These are phyloP conservation scores for Ustilago sp. DNA, from an alignment of 1,284 basidiomycete species.

Conservation along the genomic window DNA sequence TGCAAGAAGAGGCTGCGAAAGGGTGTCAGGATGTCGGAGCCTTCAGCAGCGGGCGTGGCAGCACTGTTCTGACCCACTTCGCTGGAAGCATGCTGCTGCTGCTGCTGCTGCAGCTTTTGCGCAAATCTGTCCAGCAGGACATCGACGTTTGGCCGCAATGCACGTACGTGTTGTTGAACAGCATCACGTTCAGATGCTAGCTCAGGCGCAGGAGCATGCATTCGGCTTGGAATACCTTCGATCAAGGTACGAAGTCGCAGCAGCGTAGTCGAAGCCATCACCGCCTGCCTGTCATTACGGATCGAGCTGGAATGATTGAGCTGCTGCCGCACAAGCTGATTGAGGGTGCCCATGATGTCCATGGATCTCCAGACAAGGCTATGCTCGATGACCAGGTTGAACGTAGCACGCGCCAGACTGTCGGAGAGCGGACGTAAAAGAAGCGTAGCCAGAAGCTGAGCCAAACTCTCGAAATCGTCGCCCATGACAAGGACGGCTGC, in stretches of 20 bases:
- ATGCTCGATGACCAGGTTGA: constrained; percentile 47
- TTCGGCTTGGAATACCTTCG: constrained; percentile 30
- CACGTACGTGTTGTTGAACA: constrained; percentile 31
- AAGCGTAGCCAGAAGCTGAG: constrained; percentile 38
- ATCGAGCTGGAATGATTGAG: constrained; percentile 51
- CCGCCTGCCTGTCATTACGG: constrained; percentile 42
- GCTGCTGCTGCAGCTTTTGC: constrained; percentile 1
- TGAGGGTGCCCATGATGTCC: constrained; percentile 50
- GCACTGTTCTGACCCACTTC: constrained; percentile 2
- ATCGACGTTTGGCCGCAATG: constrained; percentile 31
- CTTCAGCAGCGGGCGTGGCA: constrained; percentile 17
- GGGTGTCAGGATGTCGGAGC: constrained; percentile 29
- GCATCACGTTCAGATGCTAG: constrained; percentile 17
- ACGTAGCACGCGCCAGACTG: constrained; percentile 33
- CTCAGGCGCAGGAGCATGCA: constrained; percentile 16
- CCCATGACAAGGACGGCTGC: constrained; percentile 34
- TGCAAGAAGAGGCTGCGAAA: constrained; percentile 41
- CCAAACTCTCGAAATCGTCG: constrained; percentile 43
- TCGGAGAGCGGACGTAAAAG: constrained; percentile 42
- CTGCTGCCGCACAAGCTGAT: constrained; percentile 50
- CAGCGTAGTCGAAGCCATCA: constrained; percentile 47
- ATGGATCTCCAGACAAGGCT: constrained; percentile 42
- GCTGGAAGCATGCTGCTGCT: not conserved
- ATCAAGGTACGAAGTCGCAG: constrained; percentile 47
- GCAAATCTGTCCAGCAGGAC: constrained; percentile 31